Evolutionary conservation across 2,329 filamentous ascomycete species (phyloP).

Genomic region (Claviceps sp.): DNA sequence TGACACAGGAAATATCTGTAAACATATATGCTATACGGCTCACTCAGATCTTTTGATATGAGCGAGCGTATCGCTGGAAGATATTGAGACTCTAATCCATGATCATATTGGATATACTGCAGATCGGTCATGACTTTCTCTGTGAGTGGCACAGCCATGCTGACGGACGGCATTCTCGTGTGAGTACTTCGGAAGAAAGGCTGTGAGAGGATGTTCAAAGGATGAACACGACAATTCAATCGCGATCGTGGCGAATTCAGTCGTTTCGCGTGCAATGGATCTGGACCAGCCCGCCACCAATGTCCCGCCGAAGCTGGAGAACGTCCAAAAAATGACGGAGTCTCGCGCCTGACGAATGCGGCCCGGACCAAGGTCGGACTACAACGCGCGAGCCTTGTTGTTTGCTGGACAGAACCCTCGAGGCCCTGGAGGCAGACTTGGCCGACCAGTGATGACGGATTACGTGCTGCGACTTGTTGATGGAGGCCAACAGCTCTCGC

Average conservation of each 20-base stretch:
- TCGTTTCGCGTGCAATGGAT: neutral
- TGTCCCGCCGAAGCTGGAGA: neutral
- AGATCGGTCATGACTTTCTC: slow-evolving; percentile 32
- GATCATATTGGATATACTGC: slow-evolving; percentile 48
- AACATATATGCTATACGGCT: slow-evolving; percentile 98
- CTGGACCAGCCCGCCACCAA: neutral
- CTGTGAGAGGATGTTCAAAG: no score
- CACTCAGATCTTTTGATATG: slow-evolving; percentile 91
- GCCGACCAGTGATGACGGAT: neutral
- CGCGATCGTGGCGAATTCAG: neutral
- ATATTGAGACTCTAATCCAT: slow-evolving; percentile 47
- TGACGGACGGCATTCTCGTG: neutral
- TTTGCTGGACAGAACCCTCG: neutral
- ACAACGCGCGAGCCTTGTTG: neutral
- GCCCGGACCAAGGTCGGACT: neutral
- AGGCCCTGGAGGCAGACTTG: neutral
- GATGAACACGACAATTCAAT: neutral
- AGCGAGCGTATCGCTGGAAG: slow-evolving; percentile 79
- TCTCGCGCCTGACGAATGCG: neutral
- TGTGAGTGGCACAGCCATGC: slow-evolving; percentile 21
- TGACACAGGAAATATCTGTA: slow-evolving; percentile 97
- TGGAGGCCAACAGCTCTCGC: neutral
- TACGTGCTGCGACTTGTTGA: neutral
- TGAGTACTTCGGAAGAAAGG: neutral
- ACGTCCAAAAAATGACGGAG: neutral